Evolutionary conservation across 805 yeast species (phyloP).

Genomic region (Nakazawaea anatomiae): DNA sequence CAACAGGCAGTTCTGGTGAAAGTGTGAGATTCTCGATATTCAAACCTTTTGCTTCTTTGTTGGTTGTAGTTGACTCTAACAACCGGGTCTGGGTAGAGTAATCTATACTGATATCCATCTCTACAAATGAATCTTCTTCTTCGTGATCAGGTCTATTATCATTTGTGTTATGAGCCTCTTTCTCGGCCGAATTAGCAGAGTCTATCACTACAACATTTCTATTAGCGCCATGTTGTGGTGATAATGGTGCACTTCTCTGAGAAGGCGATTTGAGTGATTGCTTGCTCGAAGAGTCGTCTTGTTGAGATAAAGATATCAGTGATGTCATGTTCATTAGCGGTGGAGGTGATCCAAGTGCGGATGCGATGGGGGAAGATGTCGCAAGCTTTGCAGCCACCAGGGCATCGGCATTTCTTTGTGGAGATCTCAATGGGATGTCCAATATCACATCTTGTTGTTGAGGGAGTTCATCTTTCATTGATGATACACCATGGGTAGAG

Average conservation of each 20-base stretch:
- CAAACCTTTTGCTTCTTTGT: conserved; percentile 8
- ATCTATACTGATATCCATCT: conserved; percentile 8
- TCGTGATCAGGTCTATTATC: conserved; percentile 14
- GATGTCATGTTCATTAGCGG: neutral
- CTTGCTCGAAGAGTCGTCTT: neutral
- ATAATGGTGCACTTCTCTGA: conserved; percentile 1
- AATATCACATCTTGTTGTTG: conserved; percentile 15
- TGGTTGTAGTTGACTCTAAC: no score
- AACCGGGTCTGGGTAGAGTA: neutral
- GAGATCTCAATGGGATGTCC: conserved; percentile 26
- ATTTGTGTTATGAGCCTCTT: conserved; percentile 11
- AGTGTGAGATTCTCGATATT: conserved; percentile 7
- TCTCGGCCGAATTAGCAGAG: neutral
- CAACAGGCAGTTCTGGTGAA: neutral
- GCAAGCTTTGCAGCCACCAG: neutral
- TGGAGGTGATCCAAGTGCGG: neutral
- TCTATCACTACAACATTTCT: conserved; percentile 18
- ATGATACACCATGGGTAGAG: neutral
- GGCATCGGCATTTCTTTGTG: conserved; percentile 11
- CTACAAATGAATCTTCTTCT: conserved; percentile 17
- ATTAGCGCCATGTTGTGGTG: conserved; percentile 6
- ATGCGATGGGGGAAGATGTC: neutral
- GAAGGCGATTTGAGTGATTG: neutral
- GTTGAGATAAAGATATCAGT: neutral
- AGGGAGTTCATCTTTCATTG: no score